These are phyloP conservation scores for Hyaloscypha finlandica DNA, from an alignment of 495 filamentous ascomycete genomes.

Conservation along the genomic window DNA sequence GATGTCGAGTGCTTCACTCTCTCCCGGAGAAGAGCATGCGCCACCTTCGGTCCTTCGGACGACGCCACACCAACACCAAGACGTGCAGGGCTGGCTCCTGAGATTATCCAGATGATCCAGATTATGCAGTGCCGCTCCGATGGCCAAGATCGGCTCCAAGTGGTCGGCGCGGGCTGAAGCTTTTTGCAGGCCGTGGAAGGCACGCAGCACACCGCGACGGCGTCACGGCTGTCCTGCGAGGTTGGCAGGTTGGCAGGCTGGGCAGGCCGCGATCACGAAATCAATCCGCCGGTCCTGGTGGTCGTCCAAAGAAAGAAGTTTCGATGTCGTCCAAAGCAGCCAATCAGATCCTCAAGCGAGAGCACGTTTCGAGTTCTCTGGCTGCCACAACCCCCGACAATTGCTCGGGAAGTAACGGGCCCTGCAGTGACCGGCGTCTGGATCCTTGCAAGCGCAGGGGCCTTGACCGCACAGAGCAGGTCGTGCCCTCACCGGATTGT, in stretches of 20 bases:
- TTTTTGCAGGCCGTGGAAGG: not conserved
- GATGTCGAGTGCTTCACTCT: no score
- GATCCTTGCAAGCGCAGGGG: no score
- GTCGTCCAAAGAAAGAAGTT: not conserved
- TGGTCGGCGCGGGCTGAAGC: not conserved
- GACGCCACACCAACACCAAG: not conserved
- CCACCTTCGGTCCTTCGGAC: no score
- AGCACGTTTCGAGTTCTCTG: constrained; percentile 17
- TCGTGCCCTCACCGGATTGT: no score
- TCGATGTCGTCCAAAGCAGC: constrained; percentile 16
- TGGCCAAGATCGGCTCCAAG: not conserved
- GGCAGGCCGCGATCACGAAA: no score
- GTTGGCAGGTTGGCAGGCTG: no score
- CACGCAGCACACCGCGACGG: not conserved
- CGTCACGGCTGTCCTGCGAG: not conserved
- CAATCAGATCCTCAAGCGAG: constrained; percentile 14
- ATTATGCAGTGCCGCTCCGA: not conserved
- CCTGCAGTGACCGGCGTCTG: no score
- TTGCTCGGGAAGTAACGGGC: not conserved
- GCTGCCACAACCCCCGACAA: not conserved
- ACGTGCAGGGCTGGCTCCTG: no score
- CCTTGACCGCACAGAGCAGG: no score
- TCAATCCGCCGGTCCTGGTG: no score
- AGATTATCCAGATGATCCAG: not conserved
- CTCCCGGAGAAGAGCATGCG: no score